Conservation (phyloP, 192 early-diverging fungal genomes). For the Helicostylum pulchrum region DNA sequence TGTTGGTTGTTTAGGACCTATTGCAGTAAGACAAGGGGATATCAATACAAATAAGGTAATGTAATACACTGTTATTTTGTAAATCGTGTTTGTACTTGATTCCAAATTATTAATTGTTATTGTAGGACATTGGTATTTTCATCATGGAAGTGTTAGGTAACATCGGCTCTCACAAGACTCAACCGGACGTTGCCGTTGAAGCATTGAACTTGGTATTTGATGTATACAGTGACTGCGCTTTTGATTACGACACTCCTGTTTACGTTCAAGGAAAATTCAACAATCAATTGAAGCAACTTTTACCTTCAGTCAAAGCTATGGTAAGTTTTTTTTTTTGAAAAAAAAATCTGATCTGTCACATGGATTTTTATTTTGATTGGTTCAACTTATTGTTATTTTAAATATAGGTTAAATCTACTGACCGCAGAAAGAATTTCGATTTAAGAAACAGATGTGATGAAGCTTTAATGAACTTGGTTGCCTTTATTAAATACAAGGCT, state of each 20-base stretch:
- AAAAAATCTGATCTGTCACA: not conserved
- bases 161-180: slow-evolving; percentile 26
- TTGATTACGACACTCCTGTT: slow-evolving; percentile 81
- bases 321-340: slow-evolving; percentile 32
- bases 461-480: slow-evolving; percentile 72
- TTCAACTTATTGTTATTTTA: not conserved
- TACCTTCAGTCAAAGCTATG: slow-evolving; percentile 48
- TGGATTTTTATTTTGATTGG: slow-evolving; percentile 4
- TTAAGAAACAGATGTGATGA: slow-evolving; percentile 80
- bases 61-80: not conserved
- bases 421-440: slow-evolving; percentile 64
- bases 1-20: slow-evolving; percentile 69
- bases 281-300: slow-evolving; percentile 49
- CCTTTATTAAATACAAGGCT: slow-evolving; percentile 88
- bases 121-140: slow-evolving; percentile 63
- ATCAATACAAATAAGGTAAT: slow-evolving; percentile 63
- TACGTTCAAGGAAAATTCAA: slow-evolving; percentile 72
- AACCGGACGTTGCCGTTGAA: slow-evolving; percentile 57
- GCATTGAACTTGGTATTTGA: slow-evolving; percentile 85
- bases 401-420: slow-evolving; percentile 51
- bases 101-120: slow-evolving; percentile 7
- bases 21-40: slow-evolving; percentile 69
- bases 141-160: slow-evolving; percentile 49
- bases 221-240: slow-evolving; percentile 79
- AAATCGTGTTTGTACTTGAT: not conserved